Evolutionary conservation across 805 yeast species (phyloP).

Genomic region (Candida succiphila): DNA sequence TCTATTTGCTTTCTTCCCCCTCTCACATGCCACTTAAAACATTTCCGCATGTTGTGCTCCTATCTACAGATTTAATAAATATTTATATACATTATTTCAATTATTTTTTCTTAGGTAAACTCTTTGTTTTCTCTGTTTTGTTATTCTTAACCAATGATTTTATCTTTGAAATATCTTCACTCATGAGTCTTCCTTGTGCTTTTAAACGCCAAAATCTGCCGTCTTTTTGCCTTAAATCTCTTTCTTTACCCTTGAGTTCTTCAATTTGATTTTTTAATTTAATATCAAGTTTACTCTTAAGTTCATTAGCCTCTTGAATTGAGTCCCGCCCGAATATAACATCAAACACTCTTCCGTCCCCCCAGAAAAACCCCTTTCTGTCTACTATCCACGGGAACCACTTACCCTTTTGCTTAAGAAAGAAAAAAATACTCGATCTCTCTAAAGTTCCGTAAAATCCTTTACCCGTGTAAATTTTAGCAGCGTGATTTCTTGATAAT

Average conservation of each 20-base stretch:
- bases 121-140: too few species aligned
- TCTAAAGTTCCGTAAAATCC: constrained; percentile 83
- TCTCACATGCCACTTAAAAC: too few species aligned
- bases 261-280: constrained; percentile 39
- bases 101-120: too few species aligned
- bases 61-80: too few species aligned
- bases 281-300: constrained; percentile 48
- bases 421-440: constrained; percentile 62
- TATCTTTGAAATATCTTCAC: constrained; percentile 29
- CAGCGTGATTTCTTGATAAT: constrained; percentile 44
- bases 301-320: constrained; percentile 61
- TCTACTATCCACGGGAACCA: constrained; percentile 69
- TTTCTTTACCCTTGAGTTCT: constrained; percentile 37
- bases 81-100: background rate
- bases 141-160: constrained; percentile 4
- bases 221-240: constrained; percentile 39
- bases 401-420: constrained; percentile 48
- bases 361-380: constrained; percentile 86
- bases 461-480: constrained; percentile 77
- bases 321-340: constrained; percentile 73
- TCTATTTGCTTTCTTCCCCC: too few species aligned
- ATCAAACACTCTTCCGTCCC: constrained; percentile 82
- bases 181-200: constrained; percentile 31
- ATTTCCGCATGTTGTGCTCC: too few species aligned
- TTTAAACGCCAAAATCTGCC: constrained; percentile 57